Evolutionary conservation across 495 filamentous ascomycete genomes (phyloP), one percentile per base, ranked within the genome.

Genomic region (Penicillium flavigenum): DNA sequence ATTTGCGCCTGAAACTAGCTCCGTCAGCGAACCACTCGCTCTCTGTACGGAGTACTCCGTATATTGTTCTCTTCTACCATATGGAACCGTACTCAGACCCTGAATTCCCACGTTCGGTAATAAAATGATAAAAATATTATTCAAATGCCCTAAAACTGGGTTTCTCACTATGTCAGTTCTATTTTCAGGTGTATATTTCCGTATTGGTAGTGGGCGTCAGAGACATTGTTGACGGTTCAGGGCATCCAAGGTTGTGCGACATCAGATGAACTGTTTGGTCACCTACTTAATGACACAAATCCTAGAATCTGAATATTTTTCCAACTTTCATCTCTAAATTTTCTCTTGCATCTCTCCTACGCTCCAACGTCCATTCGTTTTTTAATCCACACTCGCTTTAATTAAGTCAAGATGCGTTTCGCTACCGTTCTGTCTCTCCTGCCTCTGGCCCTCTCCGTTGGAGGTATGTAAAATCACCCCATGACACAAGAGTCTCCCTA

Each of bases 401-500:
- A 34, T 24, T 11, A 32, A 50, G 16, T 38, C 45, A 68, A n/a
- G 12, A 70, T 70, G 67, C 67, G 67, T 64, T 26, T 68, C 43
- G 59, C 64, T 20, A 32, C 61, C 38, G 55, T 53, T 52, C 41
- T 63, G n/a, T 58, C 65, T 57, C 22, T 65, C 19, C 36, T 68
- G 57, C 60, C 67, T 59, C 36, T 70, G 52, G 67, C 57, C 47
- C 43, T 63, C 38, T 66, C 63, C 31, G 67, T 63, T 57, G 59
- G 49, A 36, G 65, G 65, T 67, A 62, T 48, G 38, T 27, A 31
- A 10, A 10, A 19, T 41, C 24, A 32, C 20, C 6, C 6, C 20
- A 2, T 39, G 8, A 8, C 31, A 6, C 4, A 29, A 31, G 42
- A 11, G 16, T 17, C 54, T 20, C 14, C n/a, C 24, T 56, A 46